Evolutionary conservation across 2,329 filamentous ascomycete genomes (phyloP), one percentile per base, ranked within the genome.

Genomic region (Talaromyces sp.): DNA sequence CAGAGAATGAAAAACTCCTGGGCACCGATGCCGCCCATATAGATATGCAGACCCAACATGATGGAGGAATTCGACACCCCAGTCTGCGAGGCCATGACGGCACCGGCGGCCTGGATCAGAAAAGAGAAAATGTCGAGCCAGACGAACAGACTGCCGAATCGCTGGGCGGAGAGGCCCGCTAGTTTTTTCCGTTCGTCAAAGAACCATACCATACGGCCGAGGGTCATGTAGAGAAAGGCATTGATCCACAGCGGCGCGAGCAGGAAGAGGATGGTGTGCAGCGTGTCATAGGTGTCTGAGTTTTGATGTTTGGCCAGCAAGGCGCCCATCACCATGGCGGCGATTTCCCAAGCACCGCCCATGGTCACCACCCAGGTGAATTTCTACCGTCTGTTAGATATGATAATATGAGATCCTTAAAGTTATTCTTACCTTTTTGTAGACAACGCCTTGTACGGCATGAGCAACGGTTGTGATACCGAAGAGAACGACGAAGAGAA

Each of bases 1-100:
- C 78, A 56, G 2, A 82, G 59, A 57, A 84, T 81, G 60, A 82
- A 82, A 35, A 79, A 67, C 63, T 83, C 71, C 62, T 84, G 82
- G 0, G 83, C 66, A 0, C 77, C 80, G 17, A 84, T 80, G 0
- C 82, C 81, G 10, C 76, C 80, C 79, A 82, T 84, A 68, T 84
- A 84, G 62, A 82, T 78, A 64, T 82, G 74, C 19, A 81, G 64
- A 1, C 79, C 80, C 1, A 69, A 62, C 62, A 72, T 69, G 52
- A 75, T 70, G 1, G 69, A 65, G 10, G 65, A 64, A 0, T 67
- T 63, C 2, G 67, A 61, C 1, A 63, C 65, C 4, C 65, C 64
- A 7, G 51, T 13, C 55, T 43, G 11, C 59, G 31, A 19, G 43
- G 56, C 55, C 58, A 67, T 63, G 8, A 58, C 19, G 56, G 68